Evolutionary conservation across 805 yeast species (phyloP).

Genomic region (Ogataea allantospora): DNA sequence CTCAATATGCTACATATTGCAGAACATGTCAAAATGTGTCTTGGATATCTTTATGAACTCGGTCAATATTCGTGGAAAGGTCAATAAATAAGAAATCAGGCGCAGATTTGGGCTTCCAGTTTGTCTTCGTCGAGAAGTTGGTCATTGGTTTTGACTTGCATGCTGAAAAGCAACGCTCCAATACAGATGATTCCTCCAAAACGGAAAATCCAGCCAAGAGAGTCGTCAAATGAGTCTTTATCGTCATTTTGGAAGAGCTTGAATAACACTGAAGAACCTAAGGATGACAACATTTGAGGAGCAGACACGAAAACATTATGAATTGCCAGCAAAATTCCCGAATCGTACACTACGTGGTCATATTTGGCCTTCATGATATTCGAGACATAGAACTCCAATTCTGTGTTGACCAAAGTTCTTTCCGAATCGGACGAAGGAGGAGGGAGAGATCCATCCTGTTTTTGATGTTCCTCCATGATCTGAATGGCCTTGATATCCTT

Average conservation of each 20-base stretch:
- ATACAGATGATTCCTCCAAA: slow-evolving; percentile 52
- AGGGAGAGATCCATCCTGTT: slow-evolving; percentile 9
- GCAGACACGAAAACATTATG: slow-evolving; percentile 58
- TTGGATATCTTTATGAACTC: slow-evolving; percentile 75
- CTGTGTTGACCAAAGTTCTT: slow-evolving; percentile 7
- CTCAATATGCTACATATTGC: slow-evolving; percentile 74
- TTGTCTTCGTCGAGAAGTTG: slow-evolving; percentile 37
- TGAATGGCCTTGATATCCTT: slow-evolving; percentile 43
- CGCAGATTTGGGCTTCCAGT: slow-evolving; percentile 6
- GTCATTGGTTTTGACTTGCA: slow-evolving; percentile 42
- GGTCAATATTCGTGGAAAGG: slow-evolving; percentile 9
- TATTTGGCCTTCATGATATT: slow-evolving; percentile 30
- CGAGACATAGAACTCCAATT: slow-evolving; percentile 20
- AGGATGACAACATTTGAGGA: slow-evolving; percentile 54
- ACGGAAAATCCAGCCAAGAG: slow-evolving; percentile 57
- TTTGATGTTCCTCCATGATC: slow-evolving; percentile 21
- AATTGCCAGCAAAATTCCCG: slow-evolving; percentile 55
- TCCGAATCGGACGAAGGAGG: slow-evolving; percentile 10
- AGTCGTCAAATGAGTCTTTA: slow-evolving; percentile 36
- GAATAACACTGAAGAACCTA: slow-evolving; percentile 47
- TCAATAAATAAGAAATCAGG: slow-evolving; percentile 1
- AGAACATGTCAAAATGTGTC: slow-evolving; percentile 75
- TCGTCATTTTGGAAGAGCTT: slow-evolving; percentile 33
- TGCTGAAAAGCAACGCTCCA: slow-evolving; percentile 43
- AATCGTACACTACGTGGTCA: slow-evolving; percentile 47